A percentile compares a stretch with the other conserved stretches of the same genome.
phyloP scores from a whole-genome alignment of 176 grass and related monocot genomes.

The Oryza australiensis region DNA sequence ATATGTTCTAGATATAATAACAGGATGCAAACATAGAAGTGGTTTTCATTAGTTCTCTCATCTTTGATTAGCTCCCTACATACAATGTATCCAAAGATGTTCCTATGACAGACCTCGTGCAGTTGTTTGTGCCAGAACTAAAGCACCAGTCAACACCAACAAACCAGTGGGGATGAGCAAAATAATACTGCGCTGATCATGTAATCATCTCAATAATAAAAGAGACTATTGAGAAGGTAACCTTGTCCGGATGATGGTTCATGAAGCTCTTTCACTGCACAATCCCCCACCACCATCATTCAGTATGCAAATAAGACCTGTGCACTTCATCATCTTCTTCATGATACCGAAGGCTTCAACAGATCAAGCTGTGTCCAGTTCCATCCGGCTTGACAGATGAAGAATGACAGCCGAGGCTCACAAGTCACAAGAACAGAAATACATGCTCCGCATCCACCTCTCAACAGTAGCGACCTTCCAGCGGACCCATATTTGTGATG shows the following conservation, averaged over 20 bases:
- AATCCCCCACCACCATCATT: conserved; percentile 32
- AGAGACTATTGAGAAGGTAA: conserved; percentile 26
- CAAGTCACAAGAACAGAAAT: conserved; percentile 24
- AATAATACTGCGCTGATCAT: conserved; percentile 4
- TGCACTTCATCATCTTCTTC: conserved; percentile 33
- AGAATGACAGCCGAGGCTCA: conserved; percentile 22
- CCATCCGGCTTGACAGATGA: conserved; percentile 22
- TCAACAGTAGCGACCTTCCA: conserved; percentile 28
- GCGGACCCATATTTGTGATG: conserved; percentile 31
- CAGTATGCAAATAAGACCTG: conserved; percentile 12
- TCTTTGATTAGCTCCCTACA: conserved; percentile 28
- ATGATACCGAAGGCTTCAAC: conserved; percentile 5
- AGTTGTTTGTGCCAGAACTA: conserved; percentile 11
- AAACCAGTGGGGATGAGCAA: conserved; percentile 6
- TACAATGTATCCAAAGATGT: conserved; percentile 33
- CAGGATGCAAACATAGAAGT: conserved; percentile 12
- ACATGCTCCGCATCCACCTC: conserved; percentile 30
- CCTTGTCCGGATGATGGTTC: conserved; percentile 44
- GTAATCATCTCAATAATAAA: conserved; percentile 28
- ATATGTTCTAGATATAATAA: conserved; percentile 10
- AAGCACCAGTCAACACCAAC: neutral
- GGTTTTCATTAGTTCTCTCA: conserved; percentile 16
- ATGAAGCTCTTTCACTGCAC: conserved; percentile 34
- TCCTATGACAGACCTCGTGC: conserved; percentile 2
- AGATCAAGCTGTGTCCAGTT: conserved; percentile 11